Conservation (phyloP, 2,329 filamentous ascomycete species). For the Fusarium burgessii region DNA sequence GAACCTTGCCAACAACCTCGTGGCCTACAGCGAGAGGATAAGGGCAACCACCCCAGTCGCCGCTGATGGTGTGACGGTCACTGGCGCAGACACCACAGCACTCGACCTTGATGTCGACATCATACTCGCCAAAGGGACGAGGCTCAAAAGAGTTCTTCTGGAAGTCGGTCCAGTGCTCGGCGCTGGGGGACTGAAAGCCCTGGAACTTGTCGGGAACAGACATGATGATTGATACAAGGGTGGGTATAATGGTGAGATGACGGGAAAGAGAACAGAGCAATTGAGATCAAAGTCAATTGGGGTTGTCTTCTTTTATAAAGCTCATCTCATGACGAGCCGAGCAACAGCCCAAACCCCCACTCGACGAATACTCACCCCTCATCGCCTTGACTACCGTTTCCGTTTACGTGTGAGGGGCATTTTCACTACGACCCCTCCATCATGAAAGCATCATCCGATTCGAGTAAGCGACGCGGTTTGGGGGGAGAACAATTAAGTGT, state of each 20-base stretch:
- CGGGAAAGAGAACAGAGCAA: conserved; percentile 9
- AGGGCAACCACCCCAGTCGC: conserved; percentile 73
- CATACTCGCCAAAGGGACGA: conserved; percentile 87
- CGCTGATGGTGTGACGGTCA: conserved; percentile 77
- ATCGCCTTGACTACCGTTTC: conserved; percentile 20
- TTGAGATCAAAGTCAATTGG: conserved; percentile 12
- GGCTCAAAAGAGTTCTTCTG: conserved; percentile 82
- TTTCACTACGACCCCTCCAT: conserved; percentile 15
- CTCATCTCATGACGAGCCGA: conserved; percentile 17
- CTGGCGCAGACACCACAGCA: conserved; percentile 82
- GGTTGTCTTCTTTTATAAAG: conserved; percentile 28
- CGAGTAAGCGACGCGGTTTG: conserved; percentile 22
- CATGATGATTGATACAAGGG: conserved; percentile 51
- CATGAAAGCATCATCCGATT: conserved; percentile 19
- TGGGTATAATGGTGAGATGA: not conserved
- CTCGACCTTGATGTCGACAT: conserved; percentile 89
- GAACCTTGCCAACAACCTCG: conserved; percentile 77
- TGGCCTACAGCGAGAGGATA: conserved; percentile 77
- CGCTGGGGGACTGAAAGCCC: conserved; percentile 69
- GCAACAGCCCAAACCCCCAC: conserved; percentile 28
- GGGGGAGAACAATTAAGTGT: conserved; percentile 12
- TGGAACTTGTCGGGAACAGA: conserved; percentile 70
- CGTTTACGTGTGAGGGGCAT: conserved; percentile 34
- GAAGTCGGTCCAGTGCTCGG: conserved; percentile 69
- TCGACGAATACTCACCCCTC: conserved; percentile 26